Percentiles rank a stretch among this genome's conserved stretches.
phyloP scores from a whole-genome alignment of 257 asterid genomes.

The Henckelia pumila region DNA sequence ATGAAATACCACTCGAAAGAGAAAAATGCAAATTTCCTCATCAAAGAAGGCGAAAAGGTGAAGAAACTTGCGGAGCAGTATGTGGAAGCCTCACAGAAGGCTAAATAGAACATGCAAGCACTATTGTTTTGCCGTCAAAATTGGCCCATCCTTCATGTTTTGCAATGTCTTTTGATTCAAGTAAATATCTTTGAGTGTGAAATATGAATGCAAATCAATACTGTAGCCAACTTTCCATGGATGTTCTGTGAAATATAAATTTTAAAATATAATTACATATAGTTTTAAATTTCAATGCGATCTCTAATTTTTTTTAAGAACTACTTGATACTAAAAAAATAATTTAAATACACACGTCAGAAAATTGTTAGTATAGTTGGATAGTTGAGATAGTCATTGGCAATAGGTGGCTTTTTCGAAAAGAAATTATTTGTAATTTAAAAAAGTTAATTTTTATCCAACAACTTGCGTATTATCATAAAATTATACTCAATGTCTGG shows the following conservation, averaged over 20 bases:
- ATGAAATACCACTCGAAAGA: slow-evolving; percentile 89
- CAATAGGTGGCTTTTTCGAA: no score
- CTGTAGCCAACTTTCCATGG: background rate
- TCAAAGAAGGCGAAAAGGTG: slow-evolving; percentile 95
- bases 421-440: no score
- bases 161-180: background rate
- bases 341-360: no score
- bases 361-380: no score
- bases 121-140: background rate
- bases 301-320: no score
- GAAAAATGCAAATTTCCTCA: slow-evolving; percentile 81
- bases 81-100: slow-evolving; percentile 68
- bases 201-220: slow-evolving; percentile 10
- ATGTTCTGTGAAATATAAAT: background rate
- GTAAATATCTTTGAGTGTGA: background rate
- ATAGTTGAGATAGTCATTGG: no score
- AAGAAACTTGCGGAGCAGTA: slow-evolving; percentile 92
- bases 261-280: no score
- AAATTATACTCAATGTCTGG: no score
- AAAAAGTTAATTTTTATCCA: no score
- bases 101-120: slow-evolving; percentile 29
- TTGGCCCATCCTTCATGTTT: background rate
- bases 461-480: no score
- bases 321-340: no score
- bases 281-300: no score